Evolutionary conservation across 768 basidiomycete genomes (phyloP).

Genomic region (Collybia mongolica): DNA sequence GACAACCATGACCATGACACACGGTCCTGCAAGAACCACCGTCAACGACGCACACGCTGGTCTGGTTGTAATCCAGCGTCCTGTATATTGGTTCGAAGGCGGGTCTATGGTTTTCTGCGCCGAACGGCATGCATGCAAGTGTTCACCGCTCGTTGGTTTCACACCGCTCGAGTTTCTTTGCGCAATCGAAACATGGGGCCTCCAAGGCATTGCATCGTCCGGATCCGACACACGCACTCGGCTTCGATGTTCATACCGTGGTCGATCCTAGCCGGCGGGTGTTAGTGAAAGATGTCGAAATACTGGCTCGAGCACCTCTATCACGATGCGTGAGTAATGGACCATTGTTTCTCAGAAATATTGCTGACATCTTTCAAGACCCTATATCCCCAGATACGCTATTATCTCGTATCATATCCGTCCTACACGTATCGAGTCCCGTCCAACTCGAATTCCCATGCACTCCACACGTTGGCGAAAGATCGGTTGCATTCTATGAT

Average conservation of each 20-base stretch:
- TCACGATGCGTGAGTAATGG: conserved; percentile 57
- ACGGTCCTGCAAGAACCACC: too few species aligned
- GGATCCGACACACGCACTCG: not conserved
- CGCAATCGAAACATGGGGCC: not conserved
- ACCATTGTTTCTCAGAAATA: not conserved
- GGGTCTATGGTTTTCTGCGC: conserved; percentile 55
- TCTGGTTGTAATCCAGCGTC: conserved; percentile 26
- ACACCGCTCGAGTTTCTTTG: conserved; percentile 46
- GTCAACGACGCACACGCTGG: too few species aligned
- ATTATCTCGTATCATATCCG: conserved; percentile 46
- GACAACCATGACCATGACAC: too few species aligned
- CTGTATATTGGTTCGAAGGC: conserved; percentile 65
- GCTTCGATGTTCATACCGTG: conserved; percentile 12
- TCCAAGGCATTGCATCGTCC: not conserved
- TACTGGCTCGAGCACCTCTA: conserved; percentile 64
- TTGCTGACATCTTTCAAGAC: conserved; percentile 30
- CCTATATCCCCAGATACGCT: conserved; percentile 42
- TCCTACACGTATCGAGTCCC: conserved; percentile 58
- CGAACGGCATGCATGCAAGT: conserved; percentile 47
- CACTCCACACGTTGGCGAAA: conserved; percentile 44
- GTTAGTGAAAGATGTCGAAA: conserved; percentile 47
- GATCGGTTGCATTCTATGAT: conserved; percentile 43
- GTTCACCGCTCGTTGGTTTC: conserved; percentile 53
- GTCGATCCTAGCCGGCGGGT: conserved; percentile 39
- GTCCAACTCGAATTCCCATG: conserved; percentile 56